phyloP scores from a whole-genome alignment of 1,284 basidiomycete genomes.

The Rhodotorula sp. region DNA sequence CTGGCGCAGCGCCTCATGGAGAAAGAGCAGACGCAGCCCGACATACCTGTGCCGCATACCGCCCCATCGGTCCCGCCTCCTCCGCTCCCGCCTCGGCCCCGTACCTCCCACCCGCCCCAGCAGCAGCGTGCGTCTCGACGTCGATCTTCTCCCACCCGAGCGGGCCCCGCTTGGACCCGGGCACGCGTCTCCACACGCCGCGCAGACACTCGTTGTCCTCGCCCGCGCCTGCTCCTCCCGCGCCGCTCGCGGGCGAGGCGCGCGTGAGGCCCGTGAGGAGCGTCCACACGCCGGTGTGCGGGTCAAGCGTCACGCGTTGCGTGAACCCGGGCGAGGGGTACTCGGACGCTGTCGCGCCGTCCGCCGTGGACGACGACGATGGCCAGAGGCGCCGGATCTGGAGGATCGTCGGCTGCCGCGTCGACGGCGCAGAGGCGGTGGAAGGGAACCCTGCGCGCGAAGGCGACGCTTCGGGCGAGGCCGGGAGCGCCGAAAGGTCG shows the following conservation, averaged over 20 bases:
- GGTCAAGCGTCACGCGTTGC: constrained; percentile 48
- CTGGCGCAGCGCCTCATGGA: background rate
- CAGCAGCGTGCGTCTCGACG: background rate
- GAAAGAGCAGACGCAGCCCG: too few species aligned
- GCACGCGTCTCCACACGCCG: constrained; percentile 12
- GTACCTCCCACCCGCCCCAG: too few species aligned
- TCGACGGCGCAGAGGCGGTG: background rate
- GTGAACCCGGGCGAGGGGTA: constrained; percentile 45
- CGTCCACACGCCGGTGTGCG: constrained; percentile 45
- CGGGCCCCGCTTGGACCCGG: constrained; percentile 2
- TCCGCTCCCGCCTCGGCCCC: background rate
- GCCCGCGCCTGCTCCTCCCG: background rate
- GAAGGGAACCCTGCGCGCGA: background rate
- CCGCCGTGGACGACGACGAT: background rate
- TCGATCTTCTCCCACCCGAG: constrained; percentile 40
- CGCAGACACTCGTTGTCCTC: background rate
- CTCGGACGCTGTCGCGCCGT: constrained; percentile 39
- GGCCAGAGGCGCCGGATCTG: constrained; percentile 19
- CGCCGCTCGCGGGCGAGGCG: background rate
- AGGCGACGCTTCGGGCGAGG: constrained; percentile 18
- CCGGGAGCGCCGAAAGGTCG: constrained; percentile 20
- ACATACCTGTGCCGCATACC: constrained; percentile 41
- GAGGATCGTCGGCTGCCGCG: constrained; percentile 23
- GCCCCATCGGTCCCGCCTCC: constrained; percentile 16
- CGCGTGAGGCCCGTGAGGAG: constrained; percentile 46